Evolutionary conservation across 768 basidiomycete species (phyloP).

Genomic region (Suillus cothurnatus): DNA sequence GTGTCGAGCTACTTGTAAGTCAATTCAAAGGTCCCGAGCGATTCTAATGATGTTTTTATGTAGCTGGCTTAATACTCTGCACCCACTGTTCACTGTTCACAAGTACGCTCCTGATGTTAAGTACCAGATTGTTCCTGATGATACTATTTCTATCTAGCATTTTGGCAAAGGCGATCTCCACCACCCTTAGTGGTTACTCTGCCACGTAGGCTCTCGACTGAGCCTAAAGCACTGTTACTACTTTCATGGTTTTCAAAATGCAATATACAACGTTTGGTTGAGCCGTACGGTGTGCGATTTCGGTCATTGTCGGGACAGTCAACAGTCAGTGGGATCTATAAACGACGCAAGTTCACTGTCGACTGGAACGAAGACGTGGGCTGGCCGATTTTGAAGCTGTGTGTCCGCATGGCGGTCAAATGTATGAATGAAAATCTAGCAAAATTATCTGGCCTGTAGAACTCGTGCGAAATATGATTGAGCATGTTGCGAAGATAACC

Average conservation of each 20-base stretch:
- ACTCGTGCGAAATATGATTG: no score
- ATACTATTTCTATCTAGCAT: conserved; percentile 34
- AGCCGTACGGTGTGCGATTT: not conserved
- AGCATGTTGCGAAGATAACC: no score
- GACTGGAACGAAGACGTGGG: no score
- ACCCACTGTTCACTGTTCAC: conserved; percentile 65
- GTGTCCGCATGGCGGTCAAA: no score
- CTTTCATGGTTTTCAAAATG: not conserved
- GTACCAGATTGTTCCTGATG: not conserved
- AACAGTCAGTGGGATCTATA: no score
- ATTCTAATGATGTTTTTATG: not conserved
- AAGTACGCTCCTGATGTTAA: conserved; percentile 41
- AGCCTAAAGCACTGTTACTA: not conserved
- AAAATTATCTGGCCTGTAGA: no score
- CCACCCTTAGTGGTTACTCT: conserved; percentile 40
- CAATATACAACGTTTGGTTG: not conserved
- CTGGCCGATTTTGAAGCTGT: no score
- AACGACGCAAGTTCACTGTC: no score
- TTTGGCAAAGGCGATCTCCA: conserved; percentile 54
- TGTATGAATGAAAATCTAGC: no score
- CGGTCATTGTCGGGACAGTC: not conserved
- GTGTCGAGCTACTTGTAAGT: conserved; percentile 68
- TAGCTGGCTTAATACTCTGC: conserved; percentile 64
- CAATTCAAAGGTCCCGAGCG: not conserved
- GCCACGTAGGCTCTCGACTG: conserved; percentile 15